Evolutionary conservation across 192 early-diverging fungal genomes (phyloP).

Genomic region (Bifiguratus adelaidae): DNA sequence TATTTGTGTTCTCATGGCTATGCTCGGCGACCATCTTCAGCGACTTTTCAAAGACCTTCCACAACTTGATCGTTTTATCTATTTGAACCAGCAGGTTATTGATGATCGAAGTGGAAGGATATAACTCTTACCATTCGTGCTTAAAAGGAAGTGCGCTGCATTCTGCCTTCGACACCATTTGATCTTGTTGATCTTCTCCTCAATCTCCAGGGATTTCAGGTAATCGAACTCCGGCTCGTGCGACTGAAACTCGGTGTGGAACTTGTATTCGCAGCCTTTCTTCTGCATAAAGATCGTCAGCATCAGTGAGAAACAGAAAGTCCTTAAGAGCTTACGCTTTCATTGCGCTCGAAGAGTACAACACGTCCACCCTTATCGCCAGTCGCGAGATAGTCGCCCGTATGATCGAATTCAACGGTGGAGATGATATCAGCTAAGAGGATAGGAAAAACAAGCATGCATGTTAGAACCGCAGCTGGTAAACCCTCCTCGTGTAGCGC

Average conservation of each 20-base stretch:
- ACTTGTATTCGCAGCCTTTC: slow-evolving; percentile 93
- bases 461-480: neutral
- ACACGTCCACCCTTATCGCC: slow-evolving; percentile 89
- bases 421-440: slow-evolving; percentile 88
- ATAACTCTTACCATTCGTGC: slow-evolving; percentile 62
- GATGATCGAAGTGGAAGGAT: neutral
- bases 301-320: neutral
- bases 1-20: too few species aligned
- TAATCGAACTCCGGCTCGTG: slow-evolving; percentile 97
- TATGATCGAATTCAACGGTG: slow-evolving; percentile 86
- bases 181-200: slow-evolving; percentile 96
- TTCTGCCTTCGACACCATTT: slow-evolving; percentile 88
- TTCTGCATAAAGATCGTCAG: slow-evolving; percentile 42
- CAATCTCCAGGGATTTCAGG: slow-evolving; percentile 88
- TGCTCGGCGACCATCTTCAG: slow-evolving; percentile 91
- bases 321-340: slow-evolving; percentile 67
- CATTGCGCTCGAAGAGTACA: slow-evolving; percentile 86
- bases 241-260: slow-evolving; percentile 92
- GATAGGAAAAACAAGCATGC: neutral
- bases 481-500: neutral
- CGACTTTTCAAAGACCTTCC: slow-evolving; percentile 98
- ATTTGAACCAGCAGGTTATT: neutral
- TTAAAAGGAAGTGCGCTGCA: slow-evolving; percentile 82
- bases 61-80: slow-evolving; percentile 99
- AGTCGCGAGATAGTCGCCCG: slow-evolving; percentile 85